Conservation (phyloP, 495 filamentous ascomycete species). For the Hyphodiscus hymeniophilus region DNA sequence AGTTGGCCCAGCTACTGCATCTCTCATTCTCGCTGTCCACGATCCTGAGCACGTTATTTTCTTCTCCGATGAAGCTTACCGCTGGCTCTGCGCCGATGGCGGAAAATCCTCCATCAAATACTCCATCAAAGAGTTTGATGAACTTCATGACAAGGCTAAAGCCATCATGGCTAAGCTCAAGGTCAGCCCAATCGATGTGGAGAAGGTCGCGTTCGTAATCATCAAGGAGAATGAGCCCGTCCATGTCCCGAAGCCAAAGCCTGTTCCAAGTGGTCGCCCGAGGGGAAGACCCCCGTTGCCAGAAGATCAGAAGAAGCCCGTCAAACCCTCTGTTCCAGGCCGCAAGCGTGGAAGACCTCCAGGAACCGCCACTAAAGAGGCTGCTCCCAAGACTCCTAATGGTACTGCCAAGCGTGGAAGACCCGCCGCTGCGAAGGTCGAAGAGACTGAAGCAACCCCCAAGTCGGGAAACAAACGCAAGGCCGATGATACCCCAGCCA, state of each 20-base stretch:
- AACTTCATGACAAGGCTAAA: slow-evolving; percentile 38
- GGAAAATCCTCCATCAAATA: slow-evolving; percentile 45
- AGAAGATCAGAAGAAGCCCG: slow-evolving; percentile 19
- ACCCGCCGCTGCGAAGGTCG: slow-evolving; percentile 3
- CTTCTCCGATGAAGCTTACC: slow-evolving; percentile 68
- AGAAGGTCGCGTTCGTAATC: slow-evolving; percentile 60
- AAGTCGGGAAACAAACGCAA: slow-evolving; percentile 7
- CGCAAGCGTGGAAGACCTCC: slow-evolving; percentile 11
- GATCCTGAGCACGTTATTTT: slow-evolving; percentile 54
- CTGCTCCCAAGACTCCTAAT: slow-evolving; percentile 3
- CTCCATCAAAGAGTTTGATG: slow-evolving; percentile 52
- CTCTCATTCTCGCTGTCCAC: slow-evolving; percentile 55
- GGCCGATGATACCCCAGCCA: not conserved
- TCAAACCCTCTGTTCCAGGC: slow-evolving; percentile 12
- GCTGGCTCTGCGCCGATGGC: slow-evolving; percentile 50
- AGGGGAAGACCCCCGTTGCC: slow-evolving; percentile 16
- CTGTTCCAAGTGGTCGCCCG: slow-evolving; percentile 12
- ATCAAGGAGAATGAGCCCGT: slow-evolving; percentile 31
- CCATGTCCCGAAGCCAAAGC: slow-evolving; percentile 9
- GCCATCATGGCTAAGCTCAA: slow-evolving; percentile 40
- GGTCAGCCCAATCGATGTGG: slow-evolving; percentile 50
- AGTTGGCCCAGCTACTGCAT: slow-evolving; percentile 67
- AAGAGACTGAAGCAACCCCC: not conserved
- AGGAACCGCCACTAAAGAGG: not conserved
- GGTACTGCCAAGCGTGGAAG: not conserved